Evolutionary conservation across 2,329 filamentous ascomycete species (phyloP).

Genomic region (Paecilomyces sp.): DNA sequence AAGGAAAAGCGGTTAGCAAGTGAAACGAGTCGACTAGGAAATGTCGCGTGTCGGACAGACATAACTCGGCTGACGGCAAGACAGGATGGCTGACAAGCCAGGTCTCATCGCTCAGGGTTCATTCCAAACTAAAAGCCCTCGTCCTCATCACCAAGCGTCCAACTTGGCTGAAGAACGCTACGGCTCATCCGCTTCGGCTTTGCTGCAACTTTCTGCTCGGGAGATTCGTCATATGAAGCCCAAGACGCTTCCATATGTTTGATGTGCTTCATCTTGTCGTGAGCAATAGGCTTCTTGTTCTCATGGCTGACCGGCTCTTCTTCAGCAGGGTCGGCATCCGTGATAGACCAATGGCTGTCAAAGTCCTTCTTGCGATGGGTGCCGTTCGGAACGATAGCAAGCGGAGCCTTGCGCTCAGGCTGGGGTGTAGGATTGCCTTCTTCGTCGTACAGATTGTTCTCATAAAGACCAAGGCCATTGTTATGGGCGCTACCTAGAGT

Average conservation of each 20-base stretch:
- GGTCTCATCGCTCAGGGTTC: background rate
- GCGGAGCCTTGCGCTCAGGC: constrained; percentile 33
- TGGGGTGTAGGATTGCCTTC: constrained; percentile 40
- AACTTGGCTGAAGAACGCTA: constrained; percentile 30
- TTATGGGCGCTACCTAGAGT: constrained; percentile 52
- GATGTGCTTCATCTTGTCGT: constrained; percentile 61
- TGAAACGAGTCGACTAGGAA: background rate
- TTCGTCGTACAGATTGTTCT: constrained; percentile 65
- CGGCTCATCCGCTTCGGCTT: constrained; percentile 16
- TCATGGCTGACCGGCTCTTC: constrained; percentile 31
- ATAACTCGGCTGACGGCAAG: background rate
- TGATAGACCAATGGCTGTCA: constrained; percentile 68
- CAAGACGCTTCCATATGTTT: constrained; percentile 64
- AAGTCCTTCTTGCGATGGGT: constrained; percentile 71
- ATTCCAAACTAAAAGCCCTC: background rate
- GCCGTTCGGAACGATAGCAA: constrained; percentile 65
- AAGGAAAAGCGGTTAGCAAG: background rate
- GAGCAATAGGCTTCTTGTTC: constrained; percentile 42
- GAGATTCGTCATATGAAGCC: constrained; percentile 35
- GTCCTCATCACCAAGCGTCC: constrained; percentile 36
- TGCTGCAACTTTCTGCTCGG: constrained; percentile 19
- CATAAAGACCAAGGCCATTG: constrained; percentile 64
- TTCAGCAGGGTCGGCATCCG: constrained; percentile 43
- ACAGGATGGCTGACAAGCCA: background rate
- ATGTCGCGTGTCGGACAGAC: background rate